Percentiles rank a stretch among this genome's conserved stretches.
These are phyloP conservation scores for Thelonectria rubi DNA, from an alignment of 2,329 filamentous ascomycete species.

Conservation along the genomic window DNA sequence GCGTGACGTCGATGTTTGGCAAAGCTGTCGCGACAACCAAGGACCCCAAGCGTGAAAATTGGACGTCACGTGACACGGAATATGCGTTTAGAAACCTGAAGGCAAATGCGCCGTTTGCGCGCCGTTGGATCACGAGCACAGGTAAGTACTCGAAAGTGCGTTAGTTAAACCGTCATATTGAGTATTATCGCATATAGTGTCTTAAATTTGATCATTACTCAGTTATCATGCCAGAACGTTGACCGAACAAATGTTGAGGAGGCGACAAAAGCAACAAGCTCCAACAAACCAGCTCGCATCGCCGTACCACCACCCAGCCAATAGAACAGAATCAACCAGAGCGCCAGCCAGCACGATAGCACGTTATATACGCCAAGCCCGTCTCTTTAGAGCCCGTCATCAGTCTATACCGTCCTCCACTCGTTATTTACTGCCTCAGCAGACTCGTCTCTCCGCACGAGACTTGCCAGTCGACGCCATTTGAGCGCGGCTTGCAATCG, in stretches of 20 bases:
- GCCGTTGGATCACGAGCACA: not conserved
- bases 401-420: constrained; percentile 41
- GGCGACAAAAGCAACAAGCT: constrained; percentile 33
- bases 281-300: constrained; percentile 31
- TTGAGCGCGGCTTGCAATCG: constrained; percentile 8
- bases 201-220: constrained; percentile 45
- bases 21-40: constrained; percentile 1
- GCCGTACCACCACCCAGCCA: constrained; percentile 28
- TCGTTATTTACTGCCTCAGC: constrained; percentile 40
- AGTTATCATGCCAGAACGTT: constrained; percentile 41
- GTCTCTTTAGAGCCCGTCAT: constrained; percentile 40
- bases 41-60: constrained; percentile 1
- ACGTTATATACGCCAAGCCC: constrained; percentile 44
- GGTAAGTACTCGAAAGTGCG: not conserved
- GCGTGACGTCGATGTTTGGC: constrained; percentile 24
- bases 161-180: not conserved
- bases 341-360: constrained; percentile 45
- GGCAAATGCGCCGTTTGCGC: not conserved
- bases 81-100: not conserved
- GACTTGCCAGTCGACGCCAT: constrained; percentile 31
- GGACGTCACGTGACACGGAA: not conserved
- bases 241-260: constrained; percentile 29
- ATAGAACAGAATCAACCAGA: constrained; percentile 45
- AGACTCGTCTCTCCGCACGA: constrained; percentile 37
- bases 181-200: constrained; percentile 8